These are phyloP conservation scores for Angomonas ambiguus DNA, from an alignment of 208 protist genomes.

Conservation along the genomic window DNA sequence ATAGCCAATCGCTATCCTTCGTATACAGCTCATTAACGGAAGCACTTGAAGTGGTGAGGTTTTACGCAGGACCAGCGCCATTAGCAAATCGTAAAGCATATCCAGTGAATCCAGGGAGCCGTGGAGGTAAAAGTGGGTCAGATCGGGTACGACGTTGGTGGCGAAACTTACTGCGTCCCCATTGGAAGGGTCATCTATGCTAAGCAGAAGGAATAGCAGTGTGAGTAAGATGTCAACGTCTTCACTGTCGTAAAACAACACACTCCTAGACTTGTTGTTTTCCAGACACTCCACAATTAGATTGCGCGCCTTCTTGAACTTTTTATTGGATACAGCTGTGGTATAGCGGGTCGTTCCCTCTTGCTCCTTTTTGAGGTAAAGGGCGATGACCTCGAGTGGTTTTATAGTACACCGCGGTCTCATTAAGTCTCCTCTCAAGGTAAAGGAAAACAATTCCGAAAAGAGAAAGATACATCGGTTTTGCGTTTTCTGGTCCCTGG, in stretches of 20 bases:
- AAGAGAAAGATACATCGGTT: constrained; percentile 86
- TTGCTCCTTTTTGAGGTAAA: constrained; percentile 65
- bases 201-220: constrained; percentile 81
- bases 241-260: constrained; percentile 77
- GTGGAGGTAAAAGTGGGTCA: constrained; percentile 63
- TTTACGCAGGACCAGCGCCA: constrained; percentile 77
- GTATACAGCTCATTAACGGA: constrained; percentile 73
- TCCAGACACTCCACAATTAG: constrained; percentile 81
- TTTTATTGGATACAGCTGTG: constrained; percentile 51
- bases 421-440: constrained; percentile 39
- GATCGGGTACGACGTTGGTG: constrained; percentile 54
- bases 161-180: constrained; percentile 56
- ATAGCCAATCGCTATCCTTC: constrained; percentile 71
- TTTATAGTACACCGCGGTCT: constrained; percentile 49
- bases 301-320: constrained; percentile 78
- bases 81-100: constrained; percentile 79
- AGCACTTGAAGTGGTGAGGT: constrained; percentile 75
- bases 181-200: constrained; percentile 78
- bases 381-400: constrained; percentile 42
- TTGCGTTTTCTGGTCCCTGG: constrained; percentile 50
- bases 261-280: constrained; percentile 49
- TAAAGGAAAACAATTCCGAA: constrained; percentile 82
- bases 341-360: constrained; percentile 55
- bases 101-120: constrained; percentile 80
- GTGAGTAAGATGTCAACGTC: constrained; percentile 80